Conservation (phyloP, 352 stramenopile genomes). For the Plasmopara viticola region DNA sequence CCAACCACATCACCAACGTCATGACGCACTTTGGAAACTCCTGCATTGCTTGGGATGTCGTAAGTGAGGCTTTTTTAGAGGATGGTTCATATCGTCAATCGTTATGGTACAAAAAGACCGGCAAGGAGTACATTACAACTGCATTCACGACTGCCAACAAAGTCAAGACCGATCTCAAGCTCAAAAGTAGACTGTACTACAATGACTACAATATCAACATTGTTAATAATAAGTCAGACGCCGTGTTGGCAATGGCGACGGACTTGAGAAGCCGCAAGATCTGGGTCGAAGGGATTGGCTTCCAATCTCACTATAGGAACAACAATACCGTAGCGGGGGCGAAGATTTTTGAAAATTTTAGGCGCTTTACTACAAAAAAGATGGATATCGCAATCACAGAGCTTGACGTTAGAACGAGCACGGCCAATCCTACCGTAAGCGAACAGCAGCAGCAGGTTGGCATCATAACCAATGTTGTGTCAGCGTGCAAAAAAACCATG, state of each 20-base stretch:
- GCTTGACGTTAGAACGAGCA: conserved; percentile 22
- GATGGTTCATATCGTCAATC: conserved; percentile 27
- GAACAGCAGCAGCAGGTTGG: conserved; percentile 23
- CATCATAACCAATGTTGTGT: conserved; percentile 22
- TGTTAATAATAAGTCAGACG: conserved; percentile 29
- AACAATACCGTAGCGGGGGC: conserved; percentile 13
- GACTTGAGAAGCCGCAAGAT: conserved; percentile 12
- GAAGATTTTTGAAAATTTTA: conserved; percentile 24
- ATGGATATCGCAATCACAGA: conserved; percentile 30
- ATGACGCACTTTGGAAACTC: conserved; percentile 32
- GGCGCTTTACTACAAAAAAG: conserved; percentile 19
- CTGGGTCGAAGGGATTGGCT: conserved; percentile 25
- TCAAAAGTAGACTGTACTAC: conserved; percentile 20
- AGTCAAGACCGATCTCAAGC: conserved; percentile 22
- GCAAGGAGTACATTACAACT: conserved; percentile 25
- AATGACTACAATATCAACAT: conserved; percentile 26
- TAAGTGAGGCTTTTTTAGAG: conserved; percentile 22
- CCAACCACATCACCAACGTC: conserved; percentile 28
- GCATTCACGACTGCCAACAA: conserved; percentile 28
- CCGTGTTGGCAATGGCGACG: conserved; percentile 18
- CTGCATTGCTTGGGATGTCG: conserved; percentile 23
- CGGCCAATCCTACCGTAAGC: conserved; percentile 17
- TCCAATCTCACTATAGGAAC: conserved; percentile 28
- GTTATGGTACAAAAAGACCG: conserved; percentile 34
- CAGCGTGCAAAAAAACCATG: conserved; percentile 26